Evolutionary conservation across 2,329 filamentous ascomycete species (phyloP).

Genomic region (Apiospora kogelbergensis): DNA sequence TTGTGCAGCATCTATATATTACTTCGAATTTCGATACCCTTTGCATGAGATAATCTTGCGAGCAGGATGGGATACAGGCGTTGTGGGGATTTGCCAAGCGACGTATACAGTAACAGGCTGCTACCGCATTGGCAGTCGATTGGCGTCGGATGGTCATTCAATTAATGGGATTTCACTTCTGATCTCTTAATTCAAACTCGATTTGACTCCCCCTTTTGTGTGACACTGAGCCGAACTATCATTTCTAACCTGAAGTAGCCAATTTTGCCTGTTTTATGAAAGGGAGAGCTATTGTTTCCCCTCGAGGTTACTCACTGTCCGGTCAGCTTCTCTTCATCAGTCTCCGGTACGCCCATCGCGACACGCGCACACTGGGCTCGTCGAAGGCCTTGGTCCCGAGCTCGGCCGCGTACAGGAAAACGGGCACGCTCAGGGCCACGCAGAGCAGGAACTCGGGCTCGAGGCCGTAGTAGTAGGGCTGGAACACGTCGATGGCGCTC

Average conservation of each 20-base stretch:
- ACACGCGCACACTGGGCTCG: neutral
- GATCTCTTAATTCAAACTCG: neutral
- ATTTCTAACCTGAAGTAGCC: neutral
- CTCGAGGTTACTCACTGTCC: neutral
- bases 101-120: neutral
- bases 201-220: neutral
- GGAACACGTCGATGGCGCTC: neutral
- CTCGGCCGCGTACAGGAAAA: conserved; percentile 8
- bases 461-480: neutral
- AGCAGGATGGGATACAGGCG: conserved; percentile 1
- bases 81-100: neutral
- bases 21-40: conserved; percentile 1
- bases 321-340: neutral
- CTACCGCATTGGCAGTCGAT: neutral
- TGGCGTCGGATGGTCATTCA: neutral
- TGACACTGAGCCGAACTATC: neutral
- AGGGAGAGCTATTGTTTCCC: neutral
- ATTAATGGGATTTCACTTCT: neutral
- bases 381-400: conserved; percentile 7
- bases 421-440: neutral
- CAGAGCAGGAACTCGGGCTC: conserved; percentile 9
- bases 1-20: neutral
- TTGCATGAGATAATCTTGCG: neutral
- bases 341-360: neutral
- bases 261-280: neutral